Evolutionary conservation across 805 yeast genomes (phyloP), one percentile per base, ranked within the genome.

Genomic region (Saturnispora gosingensis): DNA sequence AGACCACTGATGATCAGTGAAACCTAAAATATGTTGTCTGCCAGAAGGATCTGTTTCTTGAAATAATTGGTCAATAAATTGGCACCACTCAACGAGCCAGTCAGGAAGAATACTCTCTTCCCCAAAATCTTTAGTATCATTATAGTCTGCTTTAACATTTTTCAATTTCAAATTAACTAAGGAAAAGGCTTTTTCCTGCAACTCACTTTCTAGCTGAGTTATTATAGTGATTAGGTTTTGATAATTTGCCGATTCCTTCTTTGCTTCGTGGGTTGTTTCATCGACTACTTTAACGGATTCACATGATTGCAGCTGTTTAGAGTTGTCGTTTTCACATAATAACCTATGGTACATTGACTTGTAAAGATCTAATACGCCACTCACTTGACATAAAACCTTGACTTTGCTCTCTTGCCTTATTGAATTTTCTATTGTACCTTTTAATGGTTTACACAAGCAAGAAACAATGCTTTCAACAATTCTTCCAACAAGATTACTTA

Each of bases 61-160:
- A 54, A 85, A 74, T 2, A 87, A 65, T 1, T 80, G 79, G 52
- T 83, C 71, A 28, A 85, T 70, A 15, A 80, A 83, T 0, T 78
- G 69, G 46, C 84, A 74, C 57, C 83, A 81, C n/a, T 79, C 83
- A 46, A 77, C 70, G 22, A 86, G 68, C 89, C 95, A 90, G 54
- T 86, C 95, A 0, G 97, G 96, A 4, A 95, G 82, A 54, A 83
- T 78, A 22, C 86, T 69, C 54, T 87, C 87, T 28, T 74, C 75
- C 48, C 70, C 64, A 16, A 74, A 54, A n/a, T 24, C 43, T 5
- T 45, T 16, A 2, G n/a, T 15, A 20, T 24, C 53, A 10, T 7
- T 40, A 25, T 28, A 32, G 16, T 48, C 54, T 38, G 65, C 64
- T 51, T 71, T 60, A 10, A 61, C 55, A 16, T 70, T 68, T 22